These are phyloP conservation scores for Boletus subcaerulescens DNA, from an alignment of 768 basidiomycete species.

Conservation along the genomic window DNA sequence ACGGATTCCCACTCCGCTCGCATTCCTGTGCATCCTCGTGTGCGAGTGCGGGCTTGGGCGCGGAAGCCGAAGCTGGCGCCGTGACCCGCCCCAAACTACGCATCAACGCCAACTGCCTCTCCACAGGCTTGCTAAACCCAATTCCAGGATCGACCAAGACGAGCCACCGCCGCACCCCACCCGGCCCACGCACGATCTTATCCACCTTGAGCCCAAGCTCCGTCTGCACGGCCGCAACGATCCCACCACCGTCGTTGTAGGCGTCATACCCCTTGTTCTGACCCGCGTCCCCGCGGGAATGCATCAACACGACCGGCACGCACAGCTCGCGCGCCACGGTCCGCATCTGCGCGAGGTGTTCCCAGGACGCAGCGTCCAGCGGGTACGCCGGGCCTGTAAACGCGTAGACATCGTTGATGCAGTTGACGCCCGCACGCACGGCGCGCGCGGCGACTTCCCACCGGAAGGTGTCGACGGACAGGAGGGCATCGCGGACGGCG, in stretches of 20 bases:
- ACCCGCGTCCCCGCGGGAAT: conserved; percentile 84
- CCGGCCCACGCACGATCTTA: conserved; percentile 57
- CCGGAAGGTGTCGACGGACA: conserved; percentile 31
- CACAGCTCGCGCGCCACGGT: conserved; percentile 55
- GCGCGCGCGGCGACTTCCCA: conserved; percentile 35
- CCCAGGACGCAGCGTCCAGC: conserved; percentile 30
- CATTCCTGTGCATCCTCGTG: conserved; percentile 30
- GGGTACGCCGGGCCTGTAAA: conserved; percentile 64
- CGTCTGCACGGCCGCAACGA: conserved; percentile 62
- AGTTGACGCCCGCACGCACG: conserved; percentile 69
- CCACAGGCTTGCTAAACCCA: conserved; percentile 86
- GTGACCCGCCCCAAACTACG: conserved; percentile 48
- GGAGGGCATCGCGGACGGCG: conserved; percentile 9
- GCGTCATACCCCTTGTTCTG: conserved; percentile 61
- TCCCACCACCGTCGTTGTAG: conserved; percentile 43
- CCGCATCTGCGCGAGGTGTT: conserved; percentile 60
- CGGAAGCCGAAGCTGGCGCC: conserved; percentile 9
- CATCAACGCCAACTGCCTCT: conserved; percentile 71
- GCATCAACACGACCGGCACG: conserved; percentile 90
- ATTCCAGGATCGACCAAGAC: conserved; percentile 90
- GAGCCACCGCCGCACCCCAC: conserved; percentile 82
- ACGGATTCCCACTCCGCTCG: conserved; percentile 49
- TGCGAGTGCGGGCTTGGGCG: too few species aligned
- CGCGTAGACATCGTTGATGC: conserved; percentile 90
- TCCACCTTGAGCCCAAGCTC: conserved; percentile 75